A percentile compares a stretch with the other conserved stretches of the same genome.
Conservation (phyloP, 768 basidiomycete genomes). For the Trametes maxima region DNA sequence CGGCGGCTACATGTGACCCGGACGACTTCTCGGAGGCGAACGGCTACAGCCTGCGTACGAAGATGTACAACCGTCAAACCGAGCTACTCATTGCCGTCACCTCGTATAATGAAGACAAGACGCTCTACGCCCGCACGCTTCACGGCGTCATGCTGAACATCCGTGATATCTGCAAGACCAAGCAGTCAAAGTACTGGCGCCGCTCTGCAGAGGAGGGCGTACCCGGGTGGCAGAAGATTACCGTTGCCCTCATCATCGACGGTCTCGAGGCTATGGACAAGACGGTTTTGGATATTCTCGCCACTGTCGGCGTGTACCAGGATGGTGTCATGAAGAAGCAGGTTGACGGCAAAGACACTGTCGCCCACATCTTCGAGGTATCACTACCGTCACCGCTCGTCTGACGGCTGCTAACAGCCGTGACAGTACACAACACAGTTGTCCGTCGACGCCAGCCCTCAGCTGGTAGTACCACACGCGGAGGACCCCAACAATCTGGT, state of each 20-base stretch:
- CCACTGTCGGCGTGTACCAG: conserved; percentile 91
- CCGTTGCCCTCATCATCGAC: conserved; percentile 88
- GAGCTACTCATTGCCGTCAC: conserved; percentile 95
- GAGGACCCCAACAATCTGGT: conserved; percentile 92
- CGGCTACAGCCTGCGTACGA: conserved; percentile 85
- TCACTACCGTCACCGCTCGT: background rate
- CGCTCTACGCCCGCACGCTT: conserved; percentile 86
- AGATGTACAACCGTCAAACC: conserved; percentile 85
- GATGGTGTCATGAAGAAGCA: conserved; percentile 96
- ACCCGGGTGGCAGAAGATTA: conserved; percentile 90
- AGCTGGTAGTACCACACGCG: conserved; percentile 86
- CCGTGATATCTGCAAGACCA: conserved; percentile 95
- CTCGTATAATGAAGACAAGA: conserved; percentile 92
- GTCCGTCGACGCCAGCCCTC: conserved; percentile 88
- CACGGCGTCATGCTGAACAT: conserved; percentile 98
- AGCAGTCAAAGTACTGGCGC: conserved; percentile 91
- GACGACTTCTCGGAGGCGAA: conserved; percentile 81
- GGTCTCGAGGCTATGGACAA: conserved; percentile 97
- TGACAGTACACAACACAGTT: conserved; percentile 93
- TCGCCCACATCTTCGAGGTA: conserved; percentile 96
- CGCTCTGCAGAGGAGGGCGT: conserved; percentile 79
- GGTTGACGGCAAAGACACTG: conserved; percentile 83
- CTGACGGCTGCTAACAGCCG: background rate
- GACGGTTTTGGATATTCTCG: conserved; percentile 84
- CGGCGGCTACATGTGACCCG: conserved; percentile 88